Evolutionary conservation across 1,139 yeast species (phyloP).

Genomic region (Yamadazyma oceani): DNA sequence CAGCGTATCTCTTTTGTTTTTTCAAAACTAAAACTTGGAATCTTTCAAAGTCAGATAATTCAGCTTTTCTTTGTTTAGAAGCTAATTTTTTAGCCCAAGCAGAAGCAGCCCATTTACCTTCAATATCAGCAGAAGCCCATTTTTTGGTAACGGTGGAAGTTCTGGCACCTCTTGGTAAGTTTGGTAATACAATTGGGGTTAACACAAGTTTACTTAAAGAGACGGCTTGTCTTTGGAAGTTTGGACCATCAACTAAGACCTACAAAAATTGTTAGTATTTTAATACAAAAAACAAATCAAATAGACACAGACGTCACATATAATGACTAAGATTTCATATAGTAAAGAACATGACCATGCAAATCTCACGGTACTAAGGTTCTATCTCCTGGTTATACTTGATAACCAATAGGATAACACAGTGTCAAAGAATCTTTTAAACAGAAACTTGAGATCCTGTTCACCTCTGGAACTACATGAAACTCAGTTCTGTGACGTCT

Average conservation of each 20-base stretch:
- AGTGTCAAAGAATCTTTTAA: no score
- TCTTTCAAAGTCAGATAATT: constrained; percentile 96
- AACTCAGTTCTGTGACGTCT: no score
- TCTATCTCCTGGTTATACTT: no score
- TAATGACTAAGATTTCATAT: no score
- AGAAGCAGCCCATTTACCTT: constrained; percentile 88
- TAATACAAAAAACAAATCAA: neutral
- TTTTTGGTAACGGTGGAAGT: constrained; percentile 83
- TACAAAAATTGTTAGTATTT: constrained; percentile 33
- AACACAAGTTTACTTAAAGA: constrained; percentile 77
- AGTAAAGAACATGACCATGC: no score
- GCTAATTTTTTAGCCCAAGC: constrained; percentile 99
- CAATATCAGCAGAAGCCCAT: constrained; percentile 90
- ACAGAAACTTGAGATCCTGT: no score
- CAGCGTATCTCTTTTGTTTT: constrained; percentile 96
- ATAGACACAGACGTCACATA: neutral
- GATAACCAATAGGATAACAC: no score
- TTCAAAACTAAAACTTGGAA: constrained; percentile 97
- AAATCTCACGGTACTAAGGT: no score
- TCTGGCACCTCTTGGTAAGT: constrained; percentile 93
- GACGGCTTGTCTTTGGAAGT: constrained; percentile 90
- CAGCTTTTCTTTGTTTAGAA: constrained; percentile 88
- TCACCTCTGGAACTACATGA: no score
- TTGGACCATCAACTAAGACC: constrained; percentile 97
- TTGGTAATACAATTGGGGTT: constrained; percentile 85